Percentiles rank a stretch among this genome's conserved stretches.
Evolutionary conservation across 768 basidiomycete species (phyloP).

Genomic region (Suillus bovinus): DNA sequence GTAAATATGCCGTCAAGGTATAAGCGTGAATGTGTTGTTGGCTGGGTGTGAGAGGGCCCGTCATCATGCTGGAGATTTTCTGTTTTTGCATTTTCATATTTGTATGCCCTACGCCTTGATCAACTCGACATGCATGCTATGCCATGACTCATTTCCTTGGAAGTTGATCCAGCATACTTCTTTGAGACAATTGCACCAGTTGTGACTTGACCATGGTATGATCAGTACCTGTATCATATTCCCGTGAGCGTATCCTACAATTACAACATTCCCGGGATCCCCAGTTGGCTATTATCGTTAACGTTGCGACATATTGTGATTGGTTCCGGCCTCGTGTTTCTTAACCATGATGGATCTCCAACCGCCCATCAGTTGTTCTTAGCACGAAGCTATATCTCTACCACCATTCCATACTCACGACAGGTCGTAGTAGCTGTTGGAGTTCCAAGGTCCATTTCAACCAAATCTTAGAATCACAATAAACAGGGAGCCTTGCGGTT

Average conservation of each 20-base stretch:
- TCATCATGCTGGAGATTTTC: constrained; percentile 17
- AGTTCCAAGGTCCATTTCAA: background rate
- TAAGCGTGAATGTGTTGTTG: constrained; percentile 39
- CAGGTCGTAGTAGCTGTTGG: background rate
- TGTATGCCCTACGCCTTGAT: constrained; percentile 42
- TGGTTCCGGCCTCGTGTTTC: background rate
- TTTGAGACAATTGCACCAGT: background rate
- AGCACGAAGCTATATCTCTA: background rate
- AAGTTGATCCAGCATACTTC: background rate
- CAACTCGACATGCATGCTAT: constrained; percentile 35
- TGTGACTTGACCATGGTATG: background rate
- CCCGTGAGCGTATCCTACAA: background rate
- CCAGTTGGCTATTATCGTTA: background rate
- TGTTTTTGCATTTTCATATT: constrained; percentile 32
- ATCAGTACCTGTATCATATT: background rate
- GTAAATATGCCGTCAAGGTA: constrained; percentile 97
- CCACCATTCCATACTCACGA: background rate
- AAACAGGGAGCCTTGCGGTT: background rate
- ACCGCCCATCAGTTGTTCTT: background rate
- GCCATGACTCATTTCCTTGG: constrained; percentile 13
- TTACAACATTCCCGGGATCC: background rate
- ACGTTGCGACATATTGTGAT: background rate
- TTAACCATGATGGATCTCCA: background rate
- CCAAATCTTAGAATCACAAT: background rate
- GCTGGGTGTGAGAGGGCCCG: constrained; percentile 17